Evolutionary conservation across 2,329 filamentous ascomycete genomes (phyloP).

Genomic region (Dothideomycetes sp.): DNA sequence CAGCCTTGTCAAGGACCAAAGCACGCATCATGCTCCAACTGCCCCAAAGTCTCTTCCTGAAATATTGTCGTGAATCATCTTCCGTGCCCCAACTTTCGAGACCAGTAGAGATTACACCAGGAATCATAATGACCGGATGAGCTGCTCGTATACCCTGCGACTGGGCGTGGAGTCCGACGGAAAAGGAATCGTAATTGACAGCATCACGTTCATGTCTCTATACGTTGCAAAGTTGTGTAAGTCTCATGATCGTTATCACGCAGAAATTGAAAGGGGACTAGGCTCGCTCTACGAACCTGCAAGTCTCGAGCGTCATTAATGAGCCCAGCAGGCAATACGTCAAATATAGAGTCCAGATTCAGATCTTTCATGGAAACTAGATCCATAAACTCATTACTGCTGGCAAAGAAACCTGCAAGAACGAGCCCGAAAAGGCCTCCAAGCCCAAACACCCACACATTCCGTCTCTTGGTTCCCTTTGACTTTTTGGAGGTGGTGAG

Average conservation of each 20-base stretch:
- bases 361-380: conserved; percentile 59
- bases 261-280: conserved; percentile 15
- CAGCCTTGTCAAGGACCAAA: conserved; percentile 80
- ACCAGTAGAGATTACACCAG: conserved; percentile 93
- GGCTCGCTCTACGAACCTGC: conserved; percentile 54
- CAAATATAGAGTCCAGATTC: conserved; percentile 76
- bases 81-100: conserved; percentile 94
- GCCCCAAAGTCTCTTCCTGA: conserved; percentile 89
- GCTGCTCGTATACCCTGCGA: conserved; percentile 69
- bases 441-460: conserved; percentile 72
- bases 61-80: conserved; percentile 76
- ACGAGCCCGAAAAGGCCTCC: conserved; percentile 85
- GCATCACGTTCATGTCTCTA: conserved; percentile 78
- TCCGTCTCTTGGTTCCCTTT: conserved; percentile 52
- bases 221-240: conserved; percentile 13
- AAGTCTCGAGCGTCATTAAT: conserved; percentile 78
- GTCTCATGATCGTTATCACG: too few species aligned
- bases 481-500: conserved; percentile 21
- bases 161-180: conserved; percentile 73
- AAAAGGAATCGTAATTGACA: conserved; percentile 86
- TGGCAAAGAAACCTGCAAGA: conserved; percentile 81
- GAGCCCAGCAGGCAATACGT: conserved; percentile 77
- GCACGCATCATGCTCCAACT: conserved; percentile 99
- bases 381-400: conserved; percentile 79
- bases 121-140: conserved; percentile 93